These are phyloP conservation scores for Claviceps maximensis DNA, from an alignment of 2,329 filamentous ascomycete species.

Conservation along the genomic window DNA sequence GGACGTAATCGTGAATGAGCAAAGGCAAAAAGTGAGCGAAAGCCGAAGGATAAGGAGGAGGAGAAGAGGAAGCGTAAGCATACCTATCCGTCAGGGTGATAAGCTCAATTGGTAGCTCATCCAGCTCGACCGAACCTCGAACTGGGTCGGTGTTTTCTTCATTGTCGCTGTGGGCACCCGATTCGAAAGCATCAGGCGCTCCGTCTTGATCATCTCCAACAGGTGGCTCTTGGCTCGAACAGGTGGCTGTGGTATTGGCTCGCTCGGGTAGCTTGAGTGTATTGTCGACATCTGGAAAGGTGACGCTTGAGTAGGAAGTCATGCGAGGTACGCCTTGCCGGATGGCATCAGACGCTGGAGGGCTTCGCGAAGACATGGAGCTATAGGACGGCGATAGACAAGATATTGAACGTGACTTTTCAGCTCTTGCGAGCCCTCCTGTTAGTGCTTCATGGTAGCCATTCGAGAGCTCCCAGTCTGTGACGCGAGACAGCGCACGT, in stretches of 20 bases:
- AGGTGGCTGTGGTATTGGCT: constrained; percentile 33
- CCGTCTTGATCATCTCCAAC: constrained; percentile 16
- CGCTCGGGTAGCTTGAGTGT: constrained; percentile 25
- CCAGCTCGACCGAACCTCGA: constrained; percentile 55
- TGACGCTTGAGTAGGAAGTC: constrained; percentile 17
- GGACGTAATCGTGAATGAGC: neutral
- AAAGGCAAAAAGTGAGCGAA: too few relatives aligned
- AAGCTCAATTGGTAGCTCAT: constrained; percentile 88
- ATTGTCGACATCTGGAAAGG: constrained; percentile 17
- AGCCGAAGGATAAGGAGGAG: neutral
- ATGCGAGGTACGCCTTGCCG: constrained; percentile 18
- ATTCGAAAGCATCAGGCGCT: constrained; percentile 37
- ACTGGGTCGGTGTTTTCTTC: constrained; percentile 35
- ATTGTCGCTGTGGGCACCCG: constrained; percentile 24
- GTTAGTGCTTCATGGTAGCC: neutral
- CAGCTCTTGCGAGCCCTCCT: neutral
- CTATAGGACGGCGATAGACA: constrained; percentile 11
- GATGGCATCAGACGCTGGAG: constrained; percentile 15
- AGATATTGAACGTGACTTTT: constrained; percentile 7
- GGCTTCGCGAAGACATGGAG: constrained; percentile 22
- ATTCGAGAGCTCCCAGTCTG: neutral
- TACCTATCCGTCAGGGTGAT: constrained; percentile 81
- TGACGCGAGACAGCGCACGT: neutral
- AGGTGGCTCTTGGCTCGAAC: constrained; percentile 12
- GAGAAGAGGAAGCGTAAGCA: constrained; percentile 3